Base-by-base conservation (phyloP, 2,329 filamentous ascomycete species). In the Clarireedia monteithiana region DNA sequence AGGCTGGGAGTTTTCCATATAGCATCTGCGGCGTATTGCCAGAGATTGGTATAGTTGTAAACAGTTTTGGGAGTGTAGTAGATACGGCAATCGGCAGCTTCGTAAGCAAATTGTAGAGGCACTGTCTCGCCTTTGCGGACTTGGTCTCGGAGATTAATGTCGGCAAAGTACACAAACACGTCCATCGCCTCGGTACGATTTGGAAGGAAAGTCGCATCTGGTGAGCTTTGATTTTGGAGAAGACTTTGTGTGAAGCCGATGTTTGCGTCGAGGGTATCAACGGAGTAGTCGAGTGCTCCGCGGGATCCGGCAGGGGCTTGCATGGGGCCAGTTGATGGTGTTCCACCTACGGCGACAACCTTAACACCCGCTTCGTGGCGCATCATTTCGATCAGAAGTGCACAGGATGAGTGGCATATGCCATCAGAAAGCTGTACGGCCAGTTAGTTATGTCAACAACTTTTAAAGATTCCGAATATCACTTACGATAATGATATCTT, bases 31-130 rank as follows among this genome's bases (percentile, higher is more conserved):
- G 72, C 73, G 39, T 69, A 70, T 26, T 67, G 68, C 82, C 83
- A 85, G 23, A 80, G 64, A 23, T 67, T 69, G 2, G 71, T 71
- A 4, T 77, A 73, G 48, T 81, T 74, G 6, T 74, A 67, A 30
- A 79, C 65, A 63, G 80, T 82, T 2, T 73, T 66, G n/a, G 72
- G 65, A 2, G 82, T 82, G 58, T 79, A 84, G 63, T 77, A 85
- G 9, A 85, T 68, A 2, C 81, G 72, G 62, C 82, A 86, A 62
- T 82, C 77, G 1, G 83, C 80, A 0, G 81, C 75, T 60, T 84
- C 76, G 58, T 84, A 83, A 4, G 77, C 67, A 63, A 86, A 86
- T 63, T 86, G 83, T 23, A 79, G 66, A 6, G 82, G 77, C 6
- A 57, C 54, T 48, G 68, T 60, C 14, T 65, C 63, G 6, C 71